Evolutionary conservation across 192 early-diverging fungal species (phyloP), one percentile per base, ranked within the genome.

Genomic region (Coemansia sp.): DNA sequence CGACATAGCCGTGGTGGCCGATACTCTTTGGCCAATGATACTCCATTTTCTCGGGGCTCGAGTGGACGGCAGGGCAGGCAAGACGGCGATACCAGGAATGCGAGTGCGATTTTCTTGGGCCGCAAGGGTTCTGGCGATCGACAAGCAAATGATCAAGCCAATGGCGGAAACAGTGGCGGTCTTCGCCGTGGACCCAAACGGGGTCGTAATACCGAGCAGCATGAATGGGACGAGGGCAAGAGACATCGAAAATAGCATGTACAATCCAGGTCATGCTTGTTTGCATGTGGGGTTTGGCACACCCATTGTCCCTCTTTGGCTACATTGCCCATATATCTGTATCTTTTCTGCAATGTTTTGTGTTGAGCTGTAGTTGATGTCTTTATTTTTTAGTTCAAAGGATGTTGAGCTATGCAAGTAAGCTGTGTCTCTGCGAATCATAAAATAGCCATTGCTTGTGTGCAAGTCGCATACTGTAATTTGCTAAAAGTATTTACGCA

Each of bases 221-320:
- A 62, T 50, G 68, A 81, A 24, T 64, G 67, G 70, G 66, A 71
- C 36, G 66, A 66, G 11, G 66, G 64, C 67, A 75, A 68, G 64
- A 66, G 70, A 4, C 59, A 56, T 57, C 61, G 73, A 32, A 68
- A 63, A 42, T 74, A 64, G 51, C 23, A 33, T 42, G 22, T 32
- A 31, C 57, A 58, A 58, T 36, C 54, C 54, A 24, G 22, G 17
- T 4, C 54, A 14, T 55, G 54, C 23, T 6, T 7, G n/a, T n/a
- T n/a, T 56, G 4, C 10, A 11, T 24, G 9, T 25, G 29, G 23
- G 21, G 25, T 23, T 1, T 22, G 5, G 5, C 14, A 6, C 7
- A n/a, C 53, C 4, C 53, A 54, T 22, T 27, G 22, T 27, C 5
- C 53, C n/a, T n/a, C n/a, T 46, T 10, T 46, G 39, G 27, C 27